Conservation (phyloP, 1,284 basidiomycete species). For the Cutaneotrichosporon sp. region DNA sequence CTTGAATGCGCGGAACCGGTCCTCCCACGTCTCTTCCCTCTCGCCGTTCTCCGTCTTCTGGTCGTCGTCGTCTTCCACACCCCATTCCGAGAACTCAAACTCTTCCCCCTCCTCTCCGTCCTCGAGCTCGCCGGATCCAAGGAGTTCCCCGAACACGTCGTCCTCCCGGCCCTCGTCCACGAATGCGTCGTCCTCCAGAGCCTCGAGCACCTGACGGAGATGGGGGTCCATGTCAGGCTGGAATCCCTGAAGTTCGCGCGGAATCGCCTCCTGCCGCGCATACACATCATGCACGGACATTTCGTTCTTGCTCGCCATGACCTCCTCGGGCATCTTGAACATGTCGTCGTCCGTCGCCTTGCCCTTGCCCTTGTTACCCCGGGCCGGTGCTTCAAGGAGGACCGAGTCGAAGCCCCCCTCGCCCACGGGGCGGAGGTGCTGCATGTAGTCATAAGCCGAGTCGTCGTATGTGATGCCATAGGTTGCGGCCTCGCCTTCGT, state of each 20-base stretch:
- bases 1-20: conserved; percentile 72
- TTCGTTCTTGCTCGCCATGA: conserved; percentile 66
- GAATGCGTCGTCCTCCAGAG: conserved; percentile 93
- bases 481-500: conserved; percentile 75
- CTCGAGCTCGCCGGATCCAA: conserved; percentile 58
- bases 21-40: conserved; percentile 59
- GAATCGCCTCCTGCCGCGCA: conserved; percentile 63
- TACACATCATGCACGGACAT: conserved; percentile 62
- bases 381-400: conserved; percentile 69
- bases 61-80: conserved; percentile 41
- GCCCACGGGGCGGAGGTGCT: conserved; percentile 79
- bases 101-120: conserved; percentile 47
- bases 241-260: conserved; percentile 78
- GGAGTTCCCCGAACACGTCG: conserved; percentile 42
- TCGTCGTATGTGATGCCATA: conserved; percentile 97
- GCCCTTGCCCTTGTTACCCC: conserved; percentile 30
- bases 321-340: conserved; percentile 60
- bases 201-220: conserved; percentile 86
- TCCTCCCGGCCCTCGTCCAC: conserved; percentile 61
- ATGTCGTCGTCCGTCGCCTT: conserved; percentile 38
- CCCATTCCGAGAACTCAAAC: conserved; percentile 66
- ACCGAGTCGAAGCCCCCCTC: conserved; percentile 58
- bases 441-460: conserved; percentile 98
- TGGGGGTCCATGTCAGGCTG: conserved; percentile 97
- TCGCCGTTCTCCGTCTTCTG: conserved; percentile 38